phyloP scores from a whole-genome alignment of 306 rosid genomes.

The Styphnolobium japonicum region DNA sequence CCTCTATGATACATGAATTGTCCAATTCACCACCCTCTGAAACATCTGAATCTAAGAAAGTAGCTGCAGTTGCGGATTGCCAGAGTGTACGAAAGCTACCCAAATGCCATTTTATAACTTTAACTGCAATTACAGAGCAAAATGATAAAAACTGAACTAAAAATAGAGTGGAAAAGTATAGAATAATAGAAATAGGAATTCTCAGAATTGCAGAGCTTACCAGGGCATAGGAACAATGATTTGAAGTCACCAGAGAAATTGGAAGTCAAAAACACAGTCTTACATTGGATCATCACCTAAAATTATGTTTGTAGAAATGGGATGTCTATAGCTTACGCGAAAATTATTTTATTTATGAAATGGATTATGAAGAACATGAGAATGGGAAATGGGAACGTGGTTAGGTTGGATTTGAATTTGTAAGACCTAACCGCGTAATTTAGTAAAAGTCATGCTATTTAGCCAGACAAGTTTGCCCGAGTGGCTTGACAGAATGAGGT shows the following conservation, averaged over 20 bases:
- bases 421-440: no score
- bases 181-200: not conserved
- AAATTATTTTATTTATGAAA: no score
- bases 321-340: no score
- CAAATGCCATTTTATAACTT: not conserved
- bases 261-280: not conserved
- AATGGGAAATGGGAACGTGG: no score
- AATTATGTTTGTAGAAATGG: no score
- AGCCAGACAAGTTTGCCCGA: no score
- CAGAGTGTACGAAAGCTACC: constrained; percentile 17
- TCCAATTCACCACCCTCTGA: not conserved
- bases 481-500: no score
- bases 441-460: no score
- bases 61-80: constrained; percentile 10
- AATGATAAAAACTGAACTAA: not conserved
- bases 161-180: not conserved
- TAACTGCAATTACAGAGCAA: not conserved
- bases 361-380: no score
- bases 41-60: constrained; percentile 5
- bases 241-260: not conserved
- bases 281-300: constrained; percentile 23
- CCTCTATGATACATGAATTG: constrained; percentile 26
- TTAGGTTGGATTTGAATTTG: no score
- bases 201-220: not conserved
- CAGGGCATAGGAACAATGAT: not conserved